Evolutionary conservation across 257 asterid species (phyloP).

Genomic region (Haberlea rhodopensis): DNA sequence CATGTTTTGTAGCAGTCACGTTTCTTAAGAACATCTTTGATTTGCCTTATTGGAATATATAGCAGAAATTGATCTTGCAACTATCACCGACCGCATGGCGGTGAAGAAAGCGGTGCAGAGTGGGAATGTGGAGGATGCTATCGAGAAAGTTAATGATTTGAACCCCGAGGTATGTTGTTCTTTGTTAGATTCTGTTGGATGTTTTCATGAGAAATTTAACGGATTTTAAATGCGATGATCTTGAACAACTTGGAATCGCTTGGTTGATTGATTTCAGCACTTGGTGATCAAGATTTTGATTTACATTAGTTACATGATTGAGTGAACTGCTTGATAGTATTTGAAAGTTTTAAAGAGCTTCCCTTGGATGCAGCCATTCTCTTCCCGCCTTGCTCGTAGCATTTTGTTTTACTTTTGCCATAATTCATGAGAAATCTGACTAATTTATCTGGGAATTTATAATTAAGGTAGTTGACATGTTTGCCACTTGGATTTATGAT

Average conservation of each 20-base stretch:
- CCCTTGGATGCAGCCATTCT: slow-evolving; percentile 3
- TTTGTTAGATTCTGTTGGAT: slow-evolving; percentile 7
- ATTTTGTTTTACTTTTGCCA: neutral
- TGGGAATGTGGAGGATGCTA: slow-evolving; percentile 91
- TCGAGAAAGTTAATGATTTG: slow-evolving; percentile 85
- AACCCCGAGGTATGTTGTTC: slow-evolving; percentile 59
- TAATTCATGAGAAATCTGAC: neutral
- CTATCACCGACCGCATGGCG: slow-evolving; percentile 82
- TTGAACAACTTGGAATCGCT: neutral
- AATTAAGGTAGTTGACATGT: slow-evolving; percentile 9
- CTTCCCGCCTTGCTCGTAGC: neutral
- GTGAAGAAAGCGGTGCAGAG: slow-evolving; percentile 84
- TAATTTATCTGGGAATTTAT: slow-evolving; percentile 1
- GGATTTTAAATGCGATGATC: neutral
- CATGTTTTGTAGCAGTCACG: neutral
- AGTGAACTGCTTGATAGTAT: neutral
- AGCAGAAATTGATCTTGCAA: slow-evolving; percentile 90
- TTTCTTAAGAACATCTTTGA: neutral
- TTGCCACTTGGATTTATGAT: neutral
- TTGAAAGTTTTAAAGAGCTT: slow-evolving; percentile 4
- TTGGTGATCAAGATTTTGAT: neutral
- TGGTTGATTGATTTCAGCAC: neutral
- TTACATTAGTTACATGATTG: neutral
- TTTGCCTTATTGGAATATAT: slow-evolving; percentile 48
- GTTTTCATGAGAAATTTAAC: neutral